Evolutionary conservation across 768 basidiomycete species (phyloP).

Genomic region (Amanita molliuscula): DNA sequence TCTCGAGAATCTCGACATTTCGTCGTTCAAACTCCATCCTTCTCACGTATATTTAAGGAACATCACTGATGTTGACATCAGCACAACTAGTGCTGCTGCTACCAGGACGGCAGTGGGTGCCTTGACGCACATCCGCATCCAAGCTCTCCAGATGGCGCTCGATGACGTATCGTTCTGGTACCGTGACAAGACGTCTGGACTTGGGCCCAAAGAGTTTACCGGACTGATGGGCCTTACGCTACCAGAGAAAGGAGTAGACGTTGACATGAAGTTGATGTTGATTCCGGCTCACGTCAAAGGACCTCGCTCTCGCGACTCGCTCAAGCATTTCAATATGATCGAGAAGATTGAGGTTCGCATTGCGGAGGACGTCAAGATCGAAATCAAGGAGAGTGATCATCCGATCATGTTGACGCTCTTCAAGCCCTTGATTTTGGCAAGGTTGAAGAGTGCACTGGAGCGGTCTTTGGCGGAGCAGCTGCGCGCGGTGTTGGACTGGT

Average conservation of each 20-base stretch:
- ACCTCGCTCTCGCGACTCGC: slow-evolving; percentile 25
- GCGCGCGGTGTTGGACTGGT: slow-evolving; percentile 35
- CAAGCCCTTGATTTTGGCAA: slow-evolving; percentile 45
- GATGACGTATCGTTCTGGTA: slow-evolving; percentile 69
- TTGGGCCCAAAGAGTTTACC: slow-evolving; percentile 47
- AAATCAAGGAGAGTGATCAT: slow-evolving; percentile 55
- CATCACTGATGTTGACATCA: slow-evolving; percentile 47
- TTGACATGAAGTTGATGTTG: slow-evolving; percentile 56
- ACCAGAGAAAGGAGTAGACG: slow-evolving; percentile 56
- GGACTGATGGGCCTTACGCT: slow-evolving; percentile 54
- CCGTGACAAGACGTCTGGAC: slow-evolving; percentile 42
- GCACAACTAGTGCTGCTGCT: slow-evolving; percentile 22
- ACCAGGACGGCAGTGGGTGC: slow-evolving; percentile 46
- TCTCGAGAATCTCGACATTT: slow-evolving; percentile 64
- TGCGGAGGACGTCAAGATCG: slow-evolving; percentile 43
- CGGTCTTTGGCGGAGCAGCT: slow-evolving; percentile 48
- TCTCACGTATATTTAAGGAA: slow-evolving; percentile 66
- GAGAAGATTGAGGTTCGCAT: slow-evolving; percentile 47
- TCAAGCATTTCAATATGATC: slow-evolving; percentile 44
- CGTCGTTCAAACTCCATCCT: slow-evolving; percentile 54
- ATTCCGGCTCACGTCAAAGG: slow-evolving; percentile 43
- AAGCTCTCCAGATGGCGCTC: slow-evolving; percentile 54
- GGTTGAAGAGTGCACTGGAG: slow-evolving; percentile 53
- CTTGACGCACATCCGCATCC: slow-evolving; percentile 53
- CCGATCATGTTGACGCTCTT: slow-evolving; percentile 50